A percentile compares a stretch with the other conserved stretches of the same genome.
Conservation (phyloP, 768 basidiomycete species). For the Leccinum fibrillosum region DNA sequence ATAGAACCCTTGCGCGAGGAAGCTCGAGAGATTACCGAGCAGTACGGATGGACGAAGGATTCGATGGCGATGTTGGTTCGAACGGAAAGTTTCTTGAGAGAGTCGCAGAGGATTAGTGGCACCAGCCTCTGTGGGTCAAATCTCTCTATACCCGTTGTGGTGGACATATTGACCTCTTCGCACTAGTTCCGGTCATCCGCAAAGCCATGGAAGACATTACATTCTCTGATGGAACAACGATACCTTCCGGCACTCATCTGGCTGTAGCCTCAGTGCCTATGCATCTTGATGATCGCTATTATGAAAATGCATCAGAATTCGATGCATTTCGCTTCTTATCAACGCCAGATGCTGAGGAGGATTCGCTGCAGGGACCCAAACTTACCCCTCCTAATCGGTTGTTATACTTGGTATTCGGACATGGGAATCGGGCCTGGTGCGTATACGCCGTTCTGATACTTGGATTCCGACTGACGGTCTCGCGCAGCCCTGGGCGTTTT, state of each 20-base stretch:
- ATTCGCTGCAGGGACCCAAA: slow-evolving; percentile 24
- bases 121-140: slow-evolving; percentile 30
- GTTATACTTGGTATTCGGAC: slow-evolving; percentile 36
- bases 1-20: slow-evolving; percentile 41
- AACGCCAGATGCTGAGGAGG: slow-evolving; percentile 23
- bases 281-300: slow-evolving; percentile 40
- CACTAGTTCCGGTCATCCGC: slow-evolving; percentile 30
- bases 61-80: slow-evolving; percentile 34
- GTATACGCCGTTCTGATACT: slow-evolving; percentile 7
- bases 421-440: slow-evolving; percentile 35
- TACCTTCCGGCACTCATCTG: slow-evolving; percentile 40
- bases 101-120: slow-evolving; percentile 36
- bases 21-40: slow-evolving; percentile 28
- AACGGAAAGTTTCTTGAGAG: slow-evolving; percentile 44
- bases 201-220: slow-evolving; percentile 33
- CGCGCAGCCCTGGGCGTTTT: slow-evolving; percentile 39
- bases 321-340: slow-evolving; percentile 40
- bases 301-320: slow-evolving; percentile 41
- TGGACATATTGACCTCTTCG: slow-evolving; percentile 4
- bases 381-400: slow-evolving; percentile 29
- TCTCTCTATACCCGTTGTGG: background rate
- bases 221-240: slow-evolving; percentile 34
- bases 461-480: slow-evolving; percentile 6
- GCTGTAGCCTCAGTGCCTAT: slow-evolving; percentile 30
- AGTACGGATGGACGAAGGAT: slow-evolving; percentile 33